Evolutionary conservation across 352 stramenopile species (phyloP), one percentile per base, ranked within the genome.

Genomic region (Phytopythium mirpurense): DNA sequence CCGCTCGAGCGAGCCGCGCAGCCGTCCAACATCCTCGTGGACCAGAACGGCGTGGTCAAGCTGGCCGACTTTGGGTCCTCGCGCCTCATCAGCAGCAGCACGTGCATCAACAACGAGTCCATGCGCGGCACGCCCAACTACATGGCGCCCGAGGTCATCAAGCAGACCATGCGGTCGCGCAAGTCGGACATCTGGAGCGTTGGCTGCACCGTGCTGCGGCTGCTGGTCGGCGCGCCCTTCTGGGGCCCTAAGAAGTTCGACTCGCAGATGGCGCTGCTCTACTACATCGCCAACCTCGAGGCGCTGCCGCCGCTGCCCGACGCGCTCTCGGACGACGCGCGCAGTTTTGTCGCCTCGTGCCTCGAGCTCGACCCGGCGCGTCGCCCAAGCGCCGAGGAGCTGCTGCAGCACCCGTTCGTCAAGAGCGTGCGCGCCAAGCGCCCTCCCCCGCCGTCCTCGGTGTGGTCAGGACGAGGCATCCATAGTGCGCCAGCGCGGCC

Each of bases 1-100:
- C n/a, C n/a, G n/a, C n/a, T 32, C 29, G 5, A 32, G 5, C 29
- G 5, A 9, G 5, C 16, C 18, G 38, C 38, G 9, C 49, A 85
- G 74, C 79, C 82, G 7, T 83, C 80, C 26, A 98, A 98, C 55
- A 90, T 98, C 50, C 73, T 98, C 26, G 89, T 98, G 10, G 95
- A 96, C 57, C 90, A 98, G 57, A 78, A 91, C 50, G 95, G 95
- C 32, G 68, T 89, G 19, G 91, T 98, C 26, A 98, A 98, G 62
- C 73, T 98, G 21, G 91, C 91, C 7, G 93, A 98, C 63, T 98
- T 98, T 72, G 93, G 95, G 14, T 88, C 93, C 11, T 98, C 92
- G 34, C 52, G 78, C 7, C 62, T 88, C 18, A 75, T 85, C 15
- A 81, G 64, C 65, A 79, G 71, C 60, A 71, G 64, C 16, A 86